Evolutionary conservation across 306 rosid species (phyloP).

Genomic region (Aeschynomene evenia): DNA sequence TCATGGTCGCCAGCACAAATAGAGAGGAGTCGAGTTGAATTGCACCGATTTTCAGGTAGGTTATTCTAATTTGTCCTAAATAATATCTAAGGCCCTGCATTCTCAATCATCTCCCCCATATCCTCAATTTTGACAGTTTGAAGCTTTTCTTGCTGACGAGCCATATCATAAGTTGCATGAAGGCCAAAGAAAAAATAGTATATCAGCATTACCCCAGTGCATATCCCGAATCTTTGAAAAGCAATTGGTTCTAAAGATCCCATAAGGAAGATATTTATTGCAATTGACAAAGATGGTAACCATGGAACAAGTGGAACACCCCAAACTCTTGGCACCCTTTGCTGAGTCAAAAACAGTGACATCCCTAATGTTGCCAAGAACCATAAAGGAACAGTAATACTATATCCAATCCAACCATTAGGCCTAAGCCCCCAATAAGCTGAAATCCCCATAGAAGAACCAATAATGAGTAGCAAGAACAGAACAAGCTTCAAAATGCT

Average conservation of each 20-base stretch:
- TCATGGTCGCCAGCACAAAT: too few species aligned
- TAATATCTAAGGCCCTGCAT: constrained; percentile 41
- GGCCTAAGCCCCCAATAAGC: constrained; percentile 62
- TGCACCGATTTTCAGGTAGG: too few species aligned
- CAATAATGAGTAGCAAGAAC: constrained; percentile 54
- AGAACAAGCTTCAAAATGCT: constrained; percentile 46
- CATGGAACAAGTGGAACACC: constrained; percentile 86
- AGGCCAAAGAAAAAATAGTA: constrained; percentile 73
- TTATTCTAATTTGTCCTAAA: too few species aligned
- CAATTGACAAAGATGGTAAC: constrained; percentile 78
- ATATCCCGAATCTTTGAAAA: constrained; percentile 66
- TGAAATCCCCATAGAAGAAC: constrained; percentile 67
- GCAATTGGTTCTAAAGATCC: constrained; percentile 54
- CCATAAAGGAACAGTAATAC: constrained; percentile 57
- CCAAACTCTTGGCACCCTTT: constrained; percentile 71
- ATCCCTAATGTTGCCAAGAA: constrained; percentile 61
- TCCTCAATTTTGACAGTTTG: constrained; percentile 21
- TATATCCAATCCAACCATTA: constrained; percentile 64
- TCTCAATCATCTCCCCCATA: constrained; percentile 29
- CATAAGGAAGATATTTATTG: constrained; percentile 66
- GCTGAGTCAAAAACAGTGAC: constrained; percentile 46
- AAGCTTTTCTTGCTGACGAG: constrained; percentile 48
- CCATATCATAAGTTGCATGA: constrained; percentile 79
- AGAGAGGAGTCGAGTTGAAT: too few species aligned
- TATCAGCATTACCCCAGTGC: constrained; percentile 56